A percentile compares a stretch with the other conserved stretches of the same genome.
Conservation (phyloP, 345 rosid species). For the Gossypium bickii region DNA sequence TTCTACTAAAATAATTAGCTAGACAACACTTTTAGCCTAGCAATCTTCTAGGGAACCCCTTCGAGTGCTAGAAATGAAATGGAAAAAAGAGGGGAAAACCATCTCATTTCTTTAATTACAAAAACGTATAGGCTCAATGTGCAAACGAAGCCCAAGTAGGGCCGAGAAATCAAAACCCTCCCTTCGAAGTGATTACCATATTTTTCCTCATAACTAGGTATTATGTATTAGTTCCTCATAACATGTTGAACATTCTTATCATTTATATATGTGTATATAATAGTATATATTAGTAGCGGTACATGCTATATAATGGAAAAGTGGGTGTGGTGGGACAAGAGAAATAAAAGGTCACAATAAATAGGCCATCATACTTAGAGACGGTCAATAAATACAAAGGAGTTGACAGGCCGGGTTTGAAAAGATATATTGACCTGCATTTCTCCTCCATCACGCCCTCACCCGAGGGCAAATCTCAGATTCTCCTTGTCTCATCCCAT, state of each 20-base stretch:
- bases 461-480: slow-evolving; percentile 38
- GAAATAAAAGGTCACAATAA: slow-evolving; percentile 39
- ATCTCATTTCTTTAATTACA: slow-evolving; percentile 38
- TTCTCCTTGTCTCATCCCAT: slow-evolving; percentile 46
- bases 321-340: slow-evolving; percentile 41
- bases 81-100: slow-evolving; percentile 19
- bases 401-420: slow-evolving; percentile 58
- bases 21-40: slow-evolving; percentile 16
- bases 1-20: slow-evolving; percentile 21
- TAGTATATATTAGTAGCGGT: background rate
- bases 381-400: slow-evolving; percentile 45
- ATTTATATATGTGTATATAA: background rate
- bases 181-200: background rate
- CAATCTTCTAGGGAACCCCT: slow-evolving; percentile 18
- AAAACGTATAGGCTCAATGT: slow-evolving; percentile 22
- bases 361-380: slow-evolving; percentile 37
- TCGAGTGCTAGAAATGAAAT: slow-evolving; percentile 2
- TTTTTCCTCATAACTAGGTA: too few relatives aligned
- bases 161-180: slow-evolving; percentile 11
- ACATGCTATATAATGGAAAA: slow-evolving; percentile 1
- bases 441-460: slow-evolving; percentile 22
- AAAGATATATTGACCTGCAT: slow-evolving; percentile 49
- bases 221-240: too few relatives aligned
- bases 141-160: slow-evolving; percentile 24
- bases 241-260: background rate